phyloP scores from a whole-genome alignment of 768 basidiomycete species.

The Boletus tylopilopsis region DNA sequence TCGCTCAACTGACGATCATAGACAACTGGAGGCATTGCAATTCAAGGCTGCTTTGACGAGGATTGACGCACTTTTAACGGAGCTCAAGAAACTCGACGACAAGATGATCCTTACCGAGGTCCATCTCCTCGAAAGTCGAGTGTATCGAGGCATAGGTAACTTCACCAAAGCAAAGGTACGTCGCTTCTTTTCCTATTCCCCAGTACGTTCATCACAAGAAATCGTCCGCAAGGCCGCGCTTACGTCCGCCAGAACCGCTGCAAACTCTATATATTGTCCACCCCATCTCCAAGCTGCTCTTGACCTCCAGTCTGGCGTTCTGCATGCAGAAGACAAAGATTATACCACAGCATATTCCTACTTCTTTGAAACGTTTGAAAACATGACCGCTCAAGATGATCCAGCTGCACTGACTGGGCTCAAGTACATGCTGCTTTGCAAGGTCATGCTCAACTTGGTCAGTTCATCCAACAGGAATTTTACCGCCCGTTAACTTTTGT shows the following conservation, averaged over 20 bases:
- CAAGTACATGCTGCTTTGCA: constrained; percentile 98
- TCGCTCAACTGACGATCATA: constrained; percentile 24
- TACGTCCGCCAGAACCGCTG: constrained; percentile 88
- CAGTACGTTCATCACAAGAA: neutral
- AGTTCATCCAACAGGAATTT: constrained; percentile 25
- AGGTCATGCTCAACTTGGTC: constrained; percentile 95
- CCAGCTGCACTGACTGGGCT: constrained; percentile 74
- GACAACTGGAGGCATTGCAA: constrained; percentile 71
- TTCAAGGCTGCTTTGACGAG: constrained; percentile 76
- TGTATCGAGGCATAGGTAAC: constrained; percentile 88
- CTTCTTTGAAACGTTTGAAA: constrained; percentile 97
- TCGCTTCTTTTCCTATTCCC: neutral
- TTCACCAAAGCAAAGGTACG: constrained; percentile 83
- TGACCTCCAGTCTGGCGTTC: constrained; percentile 71
- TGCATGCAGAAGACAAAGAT: constrained; percentile 97
- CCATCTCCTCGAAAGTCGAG: constrained; percentile 87
- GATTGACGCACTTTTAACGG: constrained; percentile 85
- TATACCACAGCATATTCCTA: constrained; percentile 97
- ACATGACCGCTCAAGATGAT: constrained; percentile 73
- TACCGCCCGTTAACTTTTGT: neutral
- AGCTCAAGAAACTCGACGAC: constrained; percentile 91
- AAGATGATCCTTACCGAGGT: constrained; percentile 98
- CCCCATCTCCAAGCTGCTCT: constrained; percentile 58
- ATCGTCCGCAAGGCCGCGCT: constrained; percentile 60
- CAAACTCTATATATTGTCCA: constrained; percentile 93